Conservation (phyloP, 2,329 filamentous ascomycete genomes). For the Ascochyta koolunga region DNA sequence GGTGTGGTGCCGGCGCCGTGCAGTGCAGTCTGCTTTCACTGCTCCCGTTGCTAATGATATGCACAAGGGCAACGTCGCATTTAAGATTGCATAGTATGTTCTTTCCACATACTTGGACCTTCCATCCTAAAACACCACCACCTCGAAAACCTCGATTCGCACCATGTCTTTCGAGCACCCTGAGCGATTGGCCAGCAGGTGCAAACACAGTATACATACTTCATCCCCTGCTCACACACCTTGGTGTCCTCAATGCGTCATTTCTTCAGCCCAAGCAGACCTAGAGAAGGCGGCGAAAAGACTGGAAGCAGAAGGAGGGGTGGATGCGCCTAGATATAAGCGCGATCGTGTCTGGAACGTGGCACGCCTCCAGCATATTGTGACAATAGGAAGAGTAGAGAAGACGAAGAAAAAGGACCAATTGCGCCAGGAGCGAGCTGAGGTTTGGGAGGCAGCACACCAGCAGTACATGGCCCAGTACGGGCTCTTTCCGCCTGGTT, state of each 20-base stretch:
- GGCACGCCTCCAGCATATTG: constrained; percentile 24
- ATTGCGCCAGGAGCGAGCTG: constrained; percentile 30
- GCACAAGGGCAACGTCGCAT: neutral
- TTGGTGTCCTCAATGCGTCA: constrained; percentile 26
- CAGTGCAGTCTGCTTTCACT: constrained; percentile 5
- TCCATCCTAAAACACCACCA: neutral
- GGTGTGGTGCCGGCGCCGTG: neutral
- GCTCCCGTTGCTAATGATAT: neutral
- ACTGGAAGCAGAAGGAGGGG: constrained; percentile 24
- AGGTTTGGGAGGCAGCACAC: constrained; percentile 30
- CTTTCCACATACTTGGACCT: neutral
- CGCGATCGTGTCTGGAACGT: constrained; percentile 27
- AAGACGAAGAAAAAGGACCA: constrained; percentile 20
- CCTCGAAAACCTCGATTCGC: neutral
- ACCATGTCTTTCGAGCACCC: constrained; percentile 19
- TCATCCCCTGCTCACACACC: constrained; percentile 26
- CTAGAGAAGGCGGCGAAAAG: constrained; percentile 18
- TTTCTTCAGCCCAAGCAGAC: constrained; percentile 19
- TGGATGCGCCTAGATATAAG: constrained; percentile 13
- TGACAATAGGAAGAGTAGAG: constrained; percentile 20
- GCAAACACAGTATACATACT: constrained; percentile 32
- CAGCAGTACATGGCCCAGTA: neutral
- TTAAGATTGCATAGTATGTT: neutral
- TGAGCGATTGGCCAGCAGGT: constrained; percentile 23
- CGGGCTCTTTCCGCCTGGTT: neutral